These are phyloP conservation scores for Elongisporangium undulatum DNA, from an alignment of 352 stramenopile species.

Conservation along the genomic window DNA sequence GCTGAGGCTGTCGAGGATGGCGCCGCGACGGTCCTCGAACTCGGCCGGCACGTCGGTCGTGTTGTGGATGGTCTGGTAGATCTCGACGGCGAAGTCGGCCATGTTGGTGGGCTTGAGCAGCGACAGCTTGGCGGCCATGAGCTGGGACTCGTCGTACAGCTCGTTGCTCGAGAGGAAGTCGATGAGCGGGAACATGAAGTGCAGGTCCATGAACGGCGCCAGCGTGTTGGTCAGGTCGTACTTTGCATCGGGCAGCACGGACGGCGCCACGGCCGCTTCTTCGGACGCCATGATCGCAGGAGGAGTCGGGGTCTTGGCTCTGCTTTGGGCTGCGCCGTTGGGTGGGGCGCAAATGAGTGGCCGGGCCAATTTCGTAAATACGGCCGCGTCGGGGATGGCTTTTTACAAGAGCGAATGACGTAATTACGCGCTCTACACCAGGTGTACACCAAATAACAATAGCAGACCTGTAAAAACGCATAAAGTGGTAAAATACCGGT, in stretches of 20 bases:
- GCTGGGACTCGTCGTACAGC: conserved; percentile 89
- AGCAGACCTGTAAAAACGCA: too few species aligned
- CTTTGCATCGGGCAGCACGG: conserved; percentile 55
- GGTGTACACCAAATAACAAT: too few species aligned
- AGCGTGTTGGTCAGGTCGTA: conserved; percentile 95
- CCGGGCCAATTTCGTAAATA: conserved; percentile 1
- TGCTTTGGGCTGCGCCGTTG: conserved; percentile 1
- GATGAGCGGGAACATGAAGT: conserved; percentile 98
- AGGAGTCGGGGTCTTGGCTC: not conserved
- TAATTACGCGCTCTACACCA: too few species aligned
- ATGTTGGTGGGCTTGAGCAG: conserved; percentile 95
- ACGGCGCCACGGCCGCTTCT: conserved; percentile 19
- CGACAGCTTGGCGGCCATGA: conserved; percentile 88
- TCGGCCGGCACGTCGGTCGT: conserved; percentile 67
- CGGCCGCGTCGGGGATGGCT: not conserved
- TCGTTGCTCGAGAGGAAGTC: conserved; percentile 92
- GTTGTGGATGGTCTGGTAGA: conserved; percentile 90
- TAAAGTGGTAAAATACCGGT: not conserved
- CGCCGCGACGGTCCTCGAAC: conserved; percentile 77
- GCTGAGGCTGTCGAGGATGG: conserved; percentile 73
- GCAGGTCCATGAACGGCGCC: conserved; percentile 94
- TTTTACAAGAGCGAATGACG: not conserved
- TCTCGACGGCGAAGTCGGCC: conserved; percentile 97
- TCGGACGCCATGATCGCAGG: not conserved
- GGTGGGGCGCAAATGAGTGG: conserved; percentile 38